Evolutionary conservation across 306 rosid species (phyloP).

Genomic region (Adenanthera pavonina): DNA sequence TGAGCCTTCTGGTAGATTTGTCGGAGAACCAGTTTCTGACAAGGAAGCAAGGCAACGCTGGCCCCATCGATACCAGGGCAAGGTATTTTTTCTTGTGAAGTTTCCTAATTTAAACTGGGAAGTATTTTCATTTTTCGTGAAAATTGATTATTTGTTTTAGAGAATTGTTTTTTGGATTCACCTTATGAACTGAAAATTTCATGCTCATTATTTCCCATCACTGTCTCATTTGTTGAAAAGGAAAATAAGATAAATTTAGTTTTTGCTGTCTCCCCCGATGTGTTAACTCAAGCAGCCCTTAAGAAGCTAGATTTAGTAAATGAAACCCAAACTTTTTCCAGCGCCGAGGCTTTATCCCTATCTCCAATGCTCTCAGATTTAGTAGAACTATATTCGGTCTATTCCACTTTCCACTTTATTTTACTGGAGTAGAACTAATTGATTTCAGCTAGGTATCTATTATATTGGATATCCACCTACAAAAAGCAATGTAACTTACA

Average conservation of each 20-base stretch:
- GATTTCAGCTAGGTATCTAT: not conserved
- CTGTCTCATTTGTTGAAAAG: not conserved
- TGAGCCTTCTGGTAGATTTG: conserved; percentile 25
- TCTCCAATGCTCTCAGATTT: not conserved
- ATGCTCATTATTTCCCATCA: not conserved
- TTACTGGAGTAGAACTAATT: not conserved
- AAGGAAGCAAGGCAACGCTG: conserved; percentile 61
- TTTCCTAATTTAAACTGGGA: not conserved
- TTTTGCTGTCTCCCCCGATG: not conserved
- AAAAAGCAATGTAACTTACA: not conserved
- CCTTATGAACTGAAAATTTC: not conserved
- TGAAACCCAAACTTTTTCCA: not conserved
- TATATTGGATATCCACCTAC: too few relatives aligned
- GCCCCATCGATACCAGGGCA: conserved; percentile 59
- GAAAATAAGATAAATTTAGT: not conserved
- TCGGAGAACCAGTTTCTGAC: conserved; percentile 43
- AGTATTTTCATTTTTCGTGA: not conserved
- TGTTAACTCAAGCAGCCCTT: not conserved
- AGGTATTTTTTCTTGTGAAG: conserved; percentile 31
- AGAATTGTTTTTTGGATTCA: not conserved
- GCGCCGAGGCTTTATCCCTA: not conserved
- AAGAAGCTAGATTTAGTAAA: conserved; percentile 14
- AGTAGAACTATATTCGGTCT: not conserved
- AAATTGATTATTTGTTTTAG: not conserved
- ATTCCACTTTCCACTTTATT: not conserved